Evolutionary conservation across 306 rosid species (phyloP), one percentile per base, ranked within the genome.

Genomic region (Geum urbanum): DNA sequence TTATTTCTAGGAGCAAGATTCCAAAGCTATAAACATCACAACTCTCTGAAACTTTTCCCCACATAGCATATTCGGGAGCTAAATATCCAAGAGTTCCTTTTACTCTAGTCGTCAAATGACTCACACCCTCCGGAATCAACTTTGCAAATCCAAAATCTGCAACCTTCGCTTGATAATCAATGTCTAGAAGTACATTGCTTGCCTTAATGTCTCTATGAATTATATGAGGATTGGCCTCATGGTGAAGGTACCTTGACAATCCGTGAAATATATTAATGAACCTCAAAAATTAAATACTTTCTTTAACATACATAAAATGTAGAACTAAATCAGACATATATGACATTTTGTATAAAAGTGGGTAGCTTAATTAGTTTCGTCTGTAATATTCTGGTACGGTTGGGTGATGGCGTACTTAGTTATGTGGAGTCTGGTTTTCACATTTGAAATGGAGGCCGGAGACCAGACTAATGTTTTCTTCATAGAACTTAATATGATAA

Each of bases 51-150:
- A 92, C 98, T 47, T 92, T 88, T 0, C 97, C 92, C 98, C 96
- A 92, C 97, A 92, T 90, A 11, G 98, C 98, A 12, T 92, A 92
- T 60, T 92, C 98, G 1, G 97, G 98, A 6, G 98, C 98, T 27
- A 92, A 81, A 67, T 92, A 92, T 14, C 98, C 98, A 8, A 88
- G 88, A 1, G 98, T 94, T 18, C 94, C 98, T 69, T 90, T 94
- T 15, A 90, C 98, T 39, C 90, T 87, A 18, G 97, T 94, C 0
- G 96, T 94, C 0, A 92, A 68, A 80, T 90, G 98, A 64, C 83
- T 86, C 1, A 90, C 91, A 2, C 98, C 96, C 8, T 84, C 96
- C 5, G 95, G 97, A 69, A 92, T 83, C 18, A 92, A 72, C 88
- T 90, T 92, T 62, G 95, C 98, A 63, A 90, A 90, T 11, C 98